Conservation (phyloP, 495 filamentous ascomycete genomes). For the Bombardia bombarda region DNA sequence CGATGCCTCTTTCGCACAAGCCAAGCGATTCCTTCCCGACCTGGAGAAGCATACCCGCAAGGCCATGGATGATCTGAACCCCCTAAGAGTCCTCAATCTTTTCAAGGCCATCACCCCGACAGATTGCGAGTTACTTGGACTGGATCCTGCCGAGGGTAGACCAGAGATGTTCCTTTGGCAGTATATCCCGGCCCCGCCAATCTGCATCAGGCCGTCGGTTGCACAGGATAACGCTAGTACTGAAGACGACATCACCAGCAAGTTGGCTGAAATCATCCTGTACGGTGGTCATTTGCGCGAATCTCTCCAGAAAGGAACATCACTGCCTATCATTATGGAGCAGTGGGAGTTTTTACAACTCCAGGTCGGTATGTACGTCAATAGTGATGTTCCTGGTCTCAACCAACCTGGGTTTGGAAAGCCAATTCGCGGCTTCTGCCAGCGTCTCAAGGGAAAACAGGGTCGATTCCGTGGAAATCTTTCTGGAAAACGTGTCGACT, state of each 20-base stretch:
- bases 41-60: slow-evolving; percentile 86
- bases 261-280: slow-evolving; percentile 86
- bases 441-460: slow-evolving; percentile 93
- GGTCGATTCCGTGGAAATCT: slow-evolving; percentile 95
- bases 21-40: slow-evolving; percentile 63
- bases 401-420: slow-evolving; percentile 67
- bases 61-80: slow-evolving; percentile 90
- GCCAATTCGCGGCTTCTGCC: slow-evolving; percentile 84
- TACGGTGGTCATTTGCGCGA: slow-evolving; percentile 77
- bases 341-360: slow-evolving; percentile 96
- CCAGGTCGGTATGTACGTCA: slow-evolving; percentile 94
- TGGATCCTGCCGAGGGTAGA: slow-evolving; percentile 77
- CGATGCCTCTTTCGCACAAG: slow-evolving; percentile 72
- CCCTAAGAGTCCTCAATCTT: slow-evolving; percentile 77
- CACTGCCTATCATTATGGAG: slow-evolving; percentile 87
- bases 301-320: slow-evolving; percentile 70
- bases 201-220: slow-evolving; percentile 89
- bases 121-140: slow-evolving; percentile 85
- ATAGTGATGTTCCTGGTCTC: slow-evolving; percentile 89
- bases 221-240: slow-evolving; percentile 84
- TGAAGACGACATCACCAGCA: slow-evolving; percentile 93
- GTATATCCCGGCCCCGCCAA: slow-evolving; percentile 85
- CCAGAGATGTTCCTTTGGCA: slow-evolving; percentile 99
- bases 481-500: slow-evolving; percentile 97
- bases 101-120: slow-evolving; percentile 77